Evolutionary conservation across 78 protist species (phyloP).

Genomic region (Dictyostelium citrinum): DNA sequence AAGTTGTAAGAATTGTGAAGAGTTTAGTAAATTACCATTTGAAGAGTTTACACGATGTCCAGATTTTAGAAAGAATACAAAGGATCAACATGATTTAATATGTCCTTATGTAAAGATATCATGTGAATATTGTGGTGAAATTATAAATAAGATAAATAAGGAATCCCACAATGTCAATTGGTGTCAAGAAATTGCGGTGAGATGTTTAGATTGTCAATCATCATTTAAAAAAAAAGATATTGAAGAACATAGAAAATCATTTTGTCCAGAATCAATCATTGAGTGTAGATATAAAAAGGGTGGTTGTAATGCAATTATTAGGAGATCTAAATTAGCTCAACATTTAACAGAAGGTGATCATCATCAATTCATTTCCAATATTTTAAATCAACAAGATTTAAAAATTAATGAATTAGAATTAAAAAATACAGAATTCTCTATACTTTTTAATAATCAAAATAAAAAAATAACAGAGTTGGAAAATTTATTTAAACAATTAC

Average conservation of each 20-base stretch:
- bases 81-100: neutral
- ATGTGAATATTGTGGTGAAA: neutral
- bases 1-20: neutral
- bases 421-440: neutral
- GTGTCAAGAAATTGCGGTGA: neutral
- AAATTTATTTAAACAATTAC: neutral
- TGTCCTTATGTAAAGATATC: neutral
- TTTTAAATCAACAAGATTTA: neutral
- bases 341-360: neutral
- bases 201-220: neutral
- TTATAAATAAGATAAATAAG: neutral
- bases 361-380: neutral
- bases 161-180: neutral
- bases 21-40: neutral
- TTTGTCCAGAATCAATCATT: neutral
- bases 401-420: neutral
- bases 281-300: neutral
- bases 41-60: neutral
- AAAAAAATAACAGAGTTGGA: neutral
- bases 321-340: neutral
- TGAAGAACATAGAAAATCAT: neutral
- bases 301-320: neutral
- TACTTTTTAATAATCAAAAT: neutral
- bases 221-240: neutral
- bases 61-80: neutral